Evolutionary conservation across 495 filamentous ascomycete genomes (phyloP).

Genomic region (Pseudomonodictys pantanalensis): DNA sequence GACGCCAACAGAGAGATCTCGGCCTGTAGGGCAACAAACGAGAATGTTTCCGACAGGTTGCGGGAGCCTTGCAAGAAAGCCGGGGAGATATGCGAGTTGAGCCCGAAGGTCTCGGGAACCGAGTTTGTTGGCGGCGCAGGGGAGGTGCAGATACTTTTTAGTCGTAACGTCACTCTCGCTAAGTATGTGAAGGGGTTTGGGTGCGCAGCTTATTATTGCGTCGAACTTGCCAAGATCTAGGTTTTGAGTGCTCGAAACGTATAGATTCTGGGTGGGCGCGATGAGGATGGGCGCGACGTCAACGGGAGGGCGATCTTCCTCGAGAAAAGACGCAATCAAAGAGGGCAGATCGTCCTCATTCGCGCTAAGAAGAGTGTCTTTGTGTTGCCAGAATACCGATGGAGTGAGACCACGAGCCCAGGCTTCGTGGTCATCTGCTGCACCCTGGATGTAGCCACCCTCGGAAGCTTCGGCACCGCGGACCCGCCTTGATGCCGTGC

Average conservation of each 20-base stretch:
- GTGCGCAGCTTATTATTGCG: constrained; percentile 39
- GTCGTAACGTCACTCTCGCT: constrained; percentile 4
- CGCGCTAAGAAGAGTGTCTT: constrained; percentile 52
- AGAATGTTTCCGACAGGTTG: constrained; percentile 44
- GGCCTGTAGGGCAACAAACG: constrained; percentile 60
- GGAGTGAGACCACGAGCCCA: constrained; percentile 75
- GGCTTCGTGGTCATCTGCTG: constrained; percentile 86
- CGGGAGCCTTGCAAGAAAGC: constrained; percentile 41
- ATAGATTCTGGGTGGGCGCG: constrained; percentile 37
- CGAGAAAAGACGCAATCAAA: constrained; percentile 58
- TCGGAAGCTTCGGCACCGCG: constrained; percentile 62
- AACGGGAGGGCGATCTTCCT: constrained; percentile 17
- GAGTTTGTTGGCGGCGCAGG: constrained; percentile 62
- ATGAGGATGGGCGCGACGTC: constrained; percentile 26
- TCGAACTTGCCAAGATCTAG: constrained; percentile 29
- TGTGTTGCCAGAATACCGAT: constrained; percentile 71
- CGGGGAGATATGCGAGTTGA: constrained; percentile 57
- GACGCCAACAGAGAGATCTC: constrained; percentile 63
- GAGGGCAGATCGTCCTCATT: constrained; percentile 63
- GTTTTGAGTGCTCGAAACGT: constrained; percentile 34
- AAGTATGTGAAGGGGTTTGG: constrained; percentile 3
- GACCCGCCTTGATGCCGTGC: constrained; percentile 70
- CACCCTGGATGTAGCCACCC: constrained; percentile 87
- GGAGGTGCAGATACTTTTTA: constrained; percentile 57
- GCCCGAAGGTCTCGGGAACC: constrained; percentile 72